Evolutionary conservation across 2,329 filamentous ascomycete species (phyloP).

Genomic region (Aschersonia sp.): DNA sequence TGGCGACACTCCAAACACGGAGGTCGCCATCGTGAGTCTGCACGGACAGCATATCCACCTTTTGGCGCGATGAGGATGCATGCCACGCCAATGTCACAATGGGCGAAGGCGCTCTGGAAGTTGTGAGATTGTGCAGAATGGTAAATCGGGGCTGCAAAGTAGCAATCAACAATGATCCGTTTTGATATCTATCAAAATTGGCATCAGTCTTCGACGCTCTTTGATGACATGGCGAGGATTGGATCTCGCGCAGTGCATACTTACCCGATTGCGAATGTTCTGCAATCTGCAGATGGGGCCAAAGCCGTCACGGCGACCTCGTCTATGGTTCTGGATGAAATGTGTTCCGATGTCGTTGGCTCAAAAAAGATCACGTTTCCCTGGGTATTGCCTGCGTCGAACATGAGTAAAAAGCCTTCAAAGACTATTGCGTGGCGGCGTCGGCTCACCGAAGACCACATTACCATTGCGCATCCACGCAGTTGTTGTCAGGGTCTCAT

Average conservation of each 20-base stretch:
- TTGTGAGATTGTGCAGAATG: conserved; percentile 83
- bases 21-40: conserved; percentile 87
- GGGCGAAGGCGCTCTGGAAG: conserved; percentile 68
- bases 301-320: conserved; percentile 92
- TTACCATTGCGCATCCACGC: conserved; percentile 97
- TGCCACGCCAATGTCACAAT: conserved; percentile 88
- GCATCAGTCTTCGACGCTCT: conserved; percentile 3
- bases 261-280: conserved; percentile 92
- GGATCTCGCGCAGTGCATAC: conserved; percentile 8
- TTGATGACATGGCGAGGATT: background rate
- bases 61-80: conserved; percentile 87
- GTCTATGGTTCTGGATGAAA: conserved; percentile 75
- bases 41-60: conserved; percentile 93
- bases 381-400: conserved; percentile 61
- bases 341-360: conserved; percentile 80
- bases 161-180: conserved; percentile 84
- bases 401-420: background rate
- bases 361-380: conserved; percentile 93
- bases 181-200: conserved; percentile 56
- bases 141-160: conserved; percentile 84
- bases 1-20: conserved; percentile 91
- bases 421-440: background rate
- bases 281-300: conserved; percentile 76
- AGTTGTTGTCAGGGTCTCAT: conserved; percentile 71
- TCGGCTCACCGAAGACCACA: conserved; percentile 73